Evolutionary conservation across 495 filamentous ascomycete species (phyloP), one percentile per base, ranked within the genome.

Genomic region (Pseudevernia furfuracea): DNA sequence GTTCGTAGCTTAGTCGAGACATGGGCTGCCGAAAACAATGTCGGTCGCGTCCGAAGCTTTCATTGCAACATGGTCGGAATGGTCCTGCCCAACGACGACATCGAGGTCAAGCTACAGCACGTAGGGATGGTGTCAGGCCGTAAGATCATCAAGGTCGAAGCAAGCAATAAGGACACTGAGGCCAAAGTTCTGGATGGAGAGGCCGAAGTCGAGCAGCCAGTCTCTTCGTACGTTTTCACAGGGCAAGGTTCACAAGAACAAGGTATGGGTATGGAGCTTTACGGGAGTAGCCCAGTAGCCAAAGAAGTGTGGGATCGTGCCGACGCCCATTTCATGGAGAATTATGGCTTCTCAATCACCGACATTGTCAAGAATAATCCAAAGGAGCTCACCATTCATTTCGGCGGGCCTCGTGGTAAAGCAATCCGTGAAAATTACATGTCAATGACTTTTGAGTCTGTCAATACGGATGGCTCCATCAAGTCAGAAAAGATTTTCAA

Each of bases 401-500:
- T 99, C 71, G 94, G 95, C 76, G 94, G 94, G 65, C 91, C 93
- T 65, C 89, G 91, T 37, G 94, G 94, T 69, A 97, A 97, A 77
- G 91, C 92, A 41, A 99, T 99, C 66, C 89, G 95, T 62, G 85
- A 95, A 72, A 97, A 97, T 75, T 99, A 99, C 81, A 97, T 97
- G 91, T 86, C 92, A 37, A 99, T 99, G 94, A 97, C 95, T 64
- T 97, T 97, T 77, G 95, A 99, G 78, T 91, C 92, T 8, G 91
- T 99, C 43, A 87, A 87, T 55, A 79, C 89, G 10, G 94, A 99
- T 71, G 94, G 94, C 12, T 83, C 84, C 8, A 89, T 93, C 77
- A 97, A 96, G 76, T 96, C 95, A 2, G 94, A 98, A 79, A 96
- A 94, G 79, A 97, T 98, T 72, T 98, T 98, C 86, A 97, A 97